These are phyloP conservation scores for Microdochium bolleyi DNA, from an alignment of 2,329 filamentous ascomycete species.

Conservation along the genomic window DNA sequence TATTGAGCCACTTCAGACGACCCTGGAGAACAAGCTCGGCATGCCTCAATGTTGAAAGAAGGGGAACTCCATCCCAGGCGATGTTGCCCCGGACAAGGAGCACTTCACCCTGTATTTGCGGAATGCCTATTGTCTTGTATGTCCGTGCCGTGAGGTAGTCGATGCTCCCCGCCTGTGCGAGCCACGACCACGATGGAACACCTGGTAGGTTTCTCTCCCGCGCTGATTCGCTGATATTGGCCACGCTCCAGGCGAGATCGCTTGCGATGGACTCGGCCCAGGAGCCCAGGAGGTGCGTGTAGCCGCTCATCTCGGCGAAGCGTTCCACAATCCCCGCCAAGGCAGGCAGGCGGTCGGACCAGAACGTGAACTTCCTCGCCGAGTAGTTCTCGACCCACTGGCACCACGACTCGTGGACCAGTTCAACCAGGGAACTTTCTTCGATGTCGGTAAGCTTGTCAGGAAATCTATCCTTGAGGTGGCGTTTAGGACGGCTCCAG, in stretches of 20 bases:
- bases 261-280: background rate
- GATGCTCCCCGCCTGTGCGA: background rate
- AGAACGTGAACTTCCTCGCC: background rate
- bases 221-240: background rate
- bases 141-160: background rate
- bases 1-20: background rate
- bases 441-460: background rate
- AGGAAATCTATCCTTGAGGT: background rate
- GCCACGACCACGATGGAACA: background rate
- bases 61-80: background rate
- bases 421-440: background rate
- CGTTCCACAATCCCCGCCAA: background rate
- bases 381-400: background rate
- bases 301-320: background rate
- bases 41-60: background rate
- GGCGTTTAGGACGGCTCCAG: background rate
- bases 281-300: background rate
- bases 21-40: background rate
- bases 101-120: background rate
- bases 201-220: background rate
- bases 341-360: background rate
- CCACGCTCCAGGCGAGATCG: background rate
- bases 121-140: background rate
- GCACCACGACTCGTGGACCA: background rate
- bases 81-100: background rate